Conservation (phyloP, 345 rosid genomes). For the Kandelia obovata region DNA sequence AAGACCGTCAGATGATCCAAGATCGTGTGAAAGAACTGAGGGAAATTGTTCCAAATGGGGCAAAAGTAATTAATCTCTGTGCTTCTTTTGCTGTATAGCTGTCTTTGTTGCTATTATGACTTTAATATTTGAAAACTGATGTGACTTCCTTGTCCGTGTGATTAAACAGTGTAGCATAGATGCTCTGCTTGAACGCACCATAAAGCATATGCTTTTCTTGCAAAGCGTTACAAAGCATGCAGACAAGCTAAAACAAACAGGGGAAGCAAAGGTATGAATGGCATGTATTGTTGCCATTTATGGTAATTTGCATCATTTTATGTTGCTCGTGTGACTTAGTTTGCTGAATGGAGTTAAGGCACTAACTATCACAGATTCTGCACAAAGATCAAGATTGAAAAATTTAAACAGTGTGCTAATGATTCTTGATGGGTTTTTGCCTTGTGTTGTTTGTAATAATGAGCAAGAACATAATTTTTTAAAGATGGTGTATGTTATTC, state of each 20-base stretch:
- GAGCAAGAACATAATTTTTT: background rate
- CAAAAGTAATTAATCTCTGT: conserved; percentile 57
- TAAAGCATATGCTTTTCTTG: conserved; percentile 98
- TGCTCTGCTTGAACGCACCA: conserved; percentile 85
- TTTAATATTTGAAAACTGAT: conserved; percentile 4
- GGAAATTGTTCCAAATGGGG: conserved; percentile 92
- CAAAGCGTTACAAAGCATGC: conserved; percentile 93
- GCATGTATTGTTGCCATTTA: background rate
- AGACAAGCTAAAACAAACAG: conserved; percentile 78
- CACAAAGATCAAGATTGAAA: background rate
- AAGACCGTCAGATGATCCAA: conserved; percentile 99
- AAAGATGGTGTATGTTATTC: background rate
- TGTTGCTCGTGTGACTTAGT: background rate
- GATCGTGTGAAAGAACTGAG: conserved; percentile 97
- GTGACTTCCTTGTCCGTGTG: conserved; percentile 12
- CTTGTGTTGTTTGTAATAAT: background rate
- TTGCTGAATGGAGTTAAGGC: too few species aligned
- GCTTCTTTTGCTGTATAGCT: conserved; percentile 1
- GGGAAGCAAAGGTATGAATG: conserved; percentile 67
- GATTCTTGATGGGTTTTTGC: background rate
- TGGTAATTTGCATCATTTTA: background rate
- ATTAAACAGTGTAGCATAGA: conserved; percentile 94
- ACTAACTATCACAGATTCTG: too few species aligned
- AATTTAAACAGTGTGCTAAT: background rate
- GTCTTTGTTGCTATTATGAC: background rate